Evolutionary conservation across 2,329 filamentous ascomycete genomes (phyloP).

Genomic region (Aspergillus phoenicis): DNA sequence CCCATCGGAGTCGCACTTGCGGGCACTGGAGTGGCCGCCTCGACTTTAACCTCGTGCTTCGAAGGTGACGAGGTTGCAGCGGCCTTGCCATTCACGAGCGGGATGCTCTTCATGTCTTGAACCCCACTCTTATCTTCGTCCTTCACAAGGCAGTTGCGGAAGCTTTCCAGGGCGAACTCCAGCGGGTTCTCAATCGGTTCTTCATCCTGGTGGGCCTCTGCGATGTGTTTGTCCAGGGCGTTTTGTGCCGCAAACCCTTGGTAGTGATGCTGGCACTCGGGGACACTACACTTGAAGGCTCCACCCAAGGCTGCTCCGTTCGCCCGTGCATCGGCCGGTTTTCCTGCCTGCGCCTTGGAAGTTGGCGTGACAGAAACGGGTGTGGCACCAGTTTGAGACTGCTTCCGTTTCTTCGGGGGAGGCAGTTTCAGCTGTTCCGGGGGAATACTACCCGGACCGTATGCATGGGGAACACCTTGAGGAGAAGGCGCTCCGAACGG

Average conservation of each 20-base stretch:
- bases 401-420: conserved; percentile 59
- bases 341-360: conserved; percentile 32
- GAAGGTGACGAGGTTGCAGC: conserved; percentile 24
- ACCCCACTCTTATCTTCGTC: conserved; percentile 42
- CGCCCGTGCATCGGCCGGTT: conserved; percentile 41
- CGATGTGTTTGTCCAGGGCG: conserved; percentile 58
- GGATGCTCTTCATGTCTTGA: conserved; percentile 24
- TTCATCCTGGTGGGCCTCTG: conserved; percentile 55
- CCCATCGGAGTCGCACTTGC: conserved; percentile 36
- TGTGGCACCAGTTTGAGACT: conserved; percentile 47
- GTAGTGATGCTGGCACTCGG: conserved; percentile 56
- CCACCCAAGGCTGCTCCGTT: conserved; percentile 43
- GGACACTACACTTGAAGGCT: conserved; percentile 56
- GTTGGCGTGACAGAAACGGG: conserved; percentile 30
- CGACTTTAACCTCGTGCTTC: conserved; percentile 32
- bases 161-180: conserved; percentile 57
- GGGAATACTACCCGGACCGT: conserved; percentile 55
- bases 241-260: conserved; percentile 58
- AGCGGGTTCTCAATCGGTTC: conserved; percentile 56
- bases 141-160: conserved; percentile 54
- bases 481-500: conserved; percentile 59
- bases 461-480: conserved; percentile 60
- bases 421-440: conserved; percentile 62
- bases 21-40: conserved; percentile 33
- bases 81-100: conserved; percentile 21